Evolutionary conservation across 2,329 filamentous ascomycete species (phyloP).

Genomic region (Epichloe uncinata): DNA sequence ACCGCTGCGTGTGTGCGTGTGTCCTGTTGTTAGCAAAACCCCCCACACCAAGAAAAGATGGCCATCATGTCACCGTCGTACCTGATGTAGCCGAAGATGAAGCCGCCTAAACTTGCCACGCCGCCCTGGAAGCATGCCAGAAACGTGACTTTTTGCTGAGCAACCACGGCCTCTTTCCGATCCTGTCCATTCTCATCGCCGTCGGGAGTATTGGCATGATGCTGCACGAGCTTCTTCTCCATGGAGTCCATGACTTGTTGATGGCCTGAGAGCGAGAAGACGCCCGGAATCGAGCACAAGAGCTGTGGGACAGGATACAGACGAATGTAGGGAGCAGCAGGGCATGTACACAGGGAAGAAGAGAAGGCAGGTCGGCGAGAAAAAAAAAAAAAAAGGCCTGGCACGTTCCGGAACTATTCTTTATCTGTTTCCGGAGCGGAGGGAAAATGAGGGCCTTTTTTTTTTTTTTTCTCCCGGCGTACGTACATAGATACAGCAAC

Average conservation of each 20-base stretch:
- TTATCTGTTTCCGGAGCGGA: not conserved
- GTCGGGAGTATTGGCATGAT: not conserved
- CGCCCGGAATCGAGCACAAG: no score
- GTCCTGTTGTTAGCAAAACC: not conserved
- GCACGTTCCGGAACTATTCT: not conserved
- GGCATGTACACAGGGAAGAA: not conserved
- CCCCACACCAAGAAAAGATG: no score
- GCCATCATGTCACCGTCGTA: conserved; percentile 12
- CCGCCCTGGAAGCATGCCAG: conserved; percentile 34
- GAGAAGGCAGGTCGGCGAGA: no score
- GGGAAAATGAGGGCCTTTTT: no score
- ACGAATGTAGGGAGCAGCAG: not conserved
- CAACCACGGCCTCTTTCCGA: not conserved
- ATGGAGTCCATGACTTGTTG: conserved; percentile 1
- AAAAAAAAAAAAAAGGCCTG: no score
- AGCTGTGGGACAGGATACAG: no score
- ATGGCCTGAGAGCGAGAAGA: no score
- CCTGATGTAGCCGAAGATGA: conserved; percentile 46
- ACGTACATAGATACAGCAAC: no score
- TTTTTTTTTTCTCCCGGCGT: no score
- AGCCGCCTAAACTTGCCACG: conserved; percentile 40
- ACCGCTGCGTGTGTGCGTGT: conserved; percentile 25
- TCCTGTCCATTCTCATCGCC: not conserved
- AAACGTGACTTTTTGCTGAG: conserved; percentile 21
- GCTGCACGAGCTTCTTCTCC: not conserved